A percentile compares a stretch with the other conserved stretches of the same genome.
These are phyloP conservation scores for Apophysomyces sp. DNA, from an alignment of 371 early-diverging fungal species.

Conservation along the genomic window DNA sequence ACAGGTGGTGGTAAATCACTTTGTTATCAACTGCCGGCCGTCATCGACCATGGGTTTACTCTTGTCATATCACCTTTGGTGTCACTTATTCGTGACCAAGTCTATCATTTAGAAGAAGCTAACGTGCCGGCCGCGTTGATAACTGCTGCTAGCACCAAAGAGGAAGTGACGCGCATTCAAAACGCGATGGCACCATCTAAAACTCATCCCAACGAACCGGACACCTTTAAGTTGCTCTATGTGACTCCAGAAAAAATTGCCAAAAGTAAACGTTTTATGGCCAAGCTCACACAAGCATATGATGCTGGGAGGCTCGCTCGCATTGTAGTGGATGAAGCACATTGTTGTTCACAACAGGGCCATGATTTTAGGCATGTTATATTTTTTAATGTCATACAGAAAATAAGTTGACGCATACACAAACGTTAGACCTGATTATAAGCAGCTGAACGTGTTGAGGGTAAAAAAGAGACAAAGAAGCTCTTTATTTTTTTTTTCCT, in stretches of 20 bases:
- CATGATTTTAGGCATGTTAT: constrained; percentile 78
- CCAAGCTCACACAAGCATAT: constrained; percentile 64
- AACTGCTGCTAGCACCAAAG: constrained; percentile 56
- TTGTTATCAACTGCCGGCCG: constrained; percentile 88
- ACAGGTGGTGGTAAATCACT: constrained; percentile 92
- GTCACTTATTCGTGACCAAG: constrained; percentile 85
- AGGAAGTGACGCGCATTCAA: constrained; percentile 52
- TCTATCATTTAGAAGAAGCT: constrained; percentile 68
- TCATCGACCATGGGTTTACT: constrained; percentile 74
- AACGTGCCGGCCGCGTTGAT: constrained; percentile 71
- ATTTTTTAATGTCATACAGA: background rate
- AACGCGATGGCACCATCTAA: constrained; percentile 36
- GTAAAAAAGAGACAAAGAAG: constrained; percentile 27
- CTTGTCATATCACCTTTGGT: constrained; percentile 85
- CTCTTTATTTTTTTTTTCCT: background rate
- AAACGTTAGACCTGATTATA: constrained; percentile 38
- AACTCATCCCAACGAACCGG: background rate
- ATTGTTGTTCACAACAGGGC: constrained; percentile 83
- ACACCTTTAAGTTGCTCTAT: constrained; percentile 64
- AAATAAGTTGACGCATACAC: background rate
- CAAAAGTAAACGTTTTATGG: constrained; percentile 70
- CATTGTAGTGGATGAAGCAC: constrained; percentile 89
- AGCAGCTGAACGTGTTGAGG: constrained; percentile 35
- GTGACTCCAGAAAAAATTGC: constrained; percentile 92
- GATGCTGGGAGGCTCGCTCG: constrained; percentile 54